Conservation (phyloP, 805 yeast species). For the Teunomyces gatunensis region DNA sequence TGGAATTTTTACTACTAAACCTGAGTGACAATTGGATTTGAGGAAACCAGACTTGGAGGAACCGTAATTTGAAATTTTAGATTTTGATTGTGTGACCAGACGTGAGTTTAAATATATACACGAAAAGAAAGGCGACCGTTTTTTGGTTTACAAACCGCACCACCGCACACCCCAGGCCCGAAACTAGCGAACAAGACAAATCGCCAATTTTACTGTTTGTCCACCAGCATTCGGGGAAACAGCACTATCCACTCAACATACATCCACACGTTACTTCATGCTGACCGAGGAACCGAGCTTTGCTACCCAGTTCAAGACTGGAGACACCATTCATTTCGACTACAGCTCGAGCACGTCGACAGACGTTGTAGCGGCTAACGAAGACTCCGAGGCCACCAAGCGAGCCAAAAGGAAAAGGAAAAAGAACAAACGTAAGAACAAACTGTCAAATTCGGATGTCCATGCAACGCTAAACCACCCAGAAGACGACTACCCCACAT, state of each 20-base stretch:
- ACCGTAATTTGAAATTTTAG: no score
- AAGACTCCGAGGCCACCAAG: background rate
- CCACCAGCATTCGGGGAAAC: background rate
- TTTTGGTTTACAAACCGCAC: no score
- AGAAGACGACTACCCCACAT: slow-evolving; percentile 64
- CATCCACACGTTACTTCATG: background rate
- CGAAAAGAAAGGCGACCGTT: no score
- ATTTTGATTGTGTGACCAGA: background rate
- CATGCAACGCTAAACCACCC: slow-evolving; percentile 54
- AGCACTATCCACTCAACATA: background rate
- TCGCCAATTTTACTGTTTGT: background rate
- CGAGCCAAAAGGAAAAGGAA: slow-evolving; percentile 29
- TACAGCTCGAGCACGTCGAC: slow-evolving; percentile 10
- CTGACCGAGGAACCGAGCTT: background rate
- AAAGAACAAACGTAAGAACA: slow-evolving; percentile 21
- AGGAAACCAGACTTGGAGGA: background rate
- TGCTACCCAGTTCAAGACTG: slow-evolving; percentile 20
- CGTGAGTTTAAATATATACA: background rate
- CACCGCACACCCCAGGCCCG: slow-evolving; percentile 3
- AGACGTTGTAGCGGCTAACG: slow-evolving; percentile 5
- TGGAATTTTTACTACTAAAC: background rate
- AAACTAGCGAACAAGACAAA: background rate
- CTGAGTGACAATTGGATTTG: background rate
- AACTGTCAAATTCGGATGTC: slow-evolving; percentile 7
- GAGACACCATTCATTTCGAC: slow-evolving; percentile 35